phyloP scores from a whole-genome alignment of 2,329 filamentous ascomycete genomes.

The Cytospora chrysosperma region DNA sequence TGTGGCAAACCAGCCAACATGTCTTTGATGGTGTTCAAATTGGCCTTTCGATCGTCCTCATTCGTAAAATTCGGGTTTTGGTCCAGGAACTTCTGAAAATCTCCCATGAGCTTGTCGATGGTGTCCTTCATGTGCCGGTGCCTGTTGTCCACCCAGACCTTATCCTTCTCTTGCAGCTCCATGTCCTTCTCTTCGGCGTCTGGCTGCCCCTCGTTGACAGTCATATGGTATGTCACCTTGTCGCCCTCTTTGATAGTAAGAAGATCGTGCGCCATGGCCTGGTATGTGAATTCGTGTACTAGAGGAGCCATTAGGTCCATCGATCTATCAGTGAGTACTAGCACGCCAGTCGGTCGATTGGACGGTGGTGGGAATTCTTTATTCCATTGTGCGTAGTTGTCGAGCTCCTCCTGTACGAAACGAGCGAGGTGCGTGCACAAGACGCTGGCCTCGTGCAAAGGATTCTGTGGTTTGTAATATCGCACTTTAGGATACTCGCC shows the following conservation, averaged over 20 bases:
- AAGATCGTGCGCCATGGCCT: constrained; percentile 96
- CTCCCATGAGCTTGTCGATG: constrained; percentile 86
- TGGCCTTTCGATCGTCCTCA: constrained; percentile 63
- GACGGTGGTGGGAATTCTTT: constrained; percentile 80
- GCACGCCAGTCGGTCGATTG: constrained; percentile 73
- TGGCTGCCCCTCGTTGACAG: constrained; percentile 69
- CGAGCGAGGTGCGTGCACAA: constrained; percentile 84
- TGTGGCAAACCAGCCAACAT: constrained; percentile 95
- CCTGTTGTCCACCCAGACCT: constrained; percentile 91
- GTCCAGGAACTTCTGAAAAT: constrained; percentile 88
- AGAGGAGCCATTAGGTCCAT: constrained; percentile 90
- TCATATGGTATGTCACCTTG: constrained; percentile 81
- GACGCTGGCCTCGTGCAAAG: constrained; percentile 83
- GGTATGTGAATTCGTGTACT: constrained; percentile 95
- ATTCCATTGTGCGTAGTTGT: constrained; percentile 83
- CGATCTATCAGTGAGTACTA: constrained; percentile 85
- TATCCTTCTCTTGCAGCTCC: constrained; percentile 87
- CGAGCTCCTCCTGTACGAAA: constrained; percentile 88
- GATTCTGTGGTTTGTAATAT: constrained; percentile 76
- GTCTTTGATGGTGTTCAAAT: constrained; percentile 88
- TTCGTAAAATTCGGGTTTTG: constrained; percentile 92
- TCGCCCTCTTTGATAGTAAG: constrained; percentile 85
- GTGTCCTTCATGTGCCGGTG: constrained; percentile 98
- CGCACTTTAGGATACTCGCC: constrained; percentile 92
- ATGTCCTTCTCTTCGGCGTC: constrained; percentile 83